Conservation (phyloP, 164 flowering plant species). For the Warburgia ugandensis region DNA sequence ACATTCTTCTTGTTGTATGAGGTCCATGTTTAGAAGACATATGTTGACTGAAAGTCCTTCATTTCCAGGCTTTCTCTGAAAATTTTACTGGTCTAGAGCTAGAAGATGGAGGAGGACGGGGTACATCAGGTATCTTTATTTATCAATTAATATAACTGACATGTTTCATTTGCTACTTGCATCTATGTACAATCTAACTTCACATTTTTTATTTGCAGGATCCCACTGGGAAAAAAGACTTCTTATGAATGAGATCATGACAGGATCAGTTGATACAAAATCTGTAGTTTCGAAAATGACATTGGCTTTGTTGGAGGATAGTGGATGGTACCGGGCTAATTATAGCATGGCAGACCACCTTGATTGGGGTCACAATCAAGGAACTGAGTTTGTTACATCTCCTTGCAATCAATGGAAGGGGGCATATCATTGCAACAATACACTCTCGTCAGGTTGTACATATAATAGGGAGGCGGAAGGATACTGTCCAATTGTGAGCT, state of each 20-base stretch:
- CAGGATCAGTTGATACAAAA: constrained; percentile 98
- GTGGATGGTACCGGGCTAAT: constrained; percentile 98
- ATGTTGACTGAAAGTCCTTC: constrained; percentile 7
- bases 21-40: not conserved
- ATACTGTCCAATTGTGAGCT: constrained; percentile 93
- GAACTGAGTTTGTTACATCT: constrained; percentile 80
- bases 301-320: constrained; percentile 90
- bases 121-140: constrained; percentile 81
- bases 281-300: constrained; percentile 99
- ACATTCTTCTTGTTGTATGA: not conserved
- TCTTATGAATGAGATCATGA: constrained; percentile 98
- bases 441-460: constrained; percentile 93
- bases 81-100: constrained; percentile 95
- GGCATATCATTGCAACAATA: constrained; percentile 95
- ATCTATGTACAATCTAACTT: not conserved
- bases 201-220: not conserved
- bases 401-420: constrained; percentile 99
- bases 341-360: constrained; percentile 94
- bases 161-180: not conserved
- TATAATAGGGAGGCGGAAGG: constrained; percentile 99
- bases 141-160: not conserved
- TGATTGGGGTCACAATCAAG: constrained; percentile 97
- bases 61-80: constrained; percentile 77
- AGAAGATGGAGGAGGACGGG: constrained; percentile 99
- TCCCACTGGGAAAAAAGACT: constrained; percentile 88